These are phyloP conservation scores for Nannizzia gypsea DNA, from an alignment of 2,329 filamentous ascomycete species.

Conservation along the genomic window DNA sequence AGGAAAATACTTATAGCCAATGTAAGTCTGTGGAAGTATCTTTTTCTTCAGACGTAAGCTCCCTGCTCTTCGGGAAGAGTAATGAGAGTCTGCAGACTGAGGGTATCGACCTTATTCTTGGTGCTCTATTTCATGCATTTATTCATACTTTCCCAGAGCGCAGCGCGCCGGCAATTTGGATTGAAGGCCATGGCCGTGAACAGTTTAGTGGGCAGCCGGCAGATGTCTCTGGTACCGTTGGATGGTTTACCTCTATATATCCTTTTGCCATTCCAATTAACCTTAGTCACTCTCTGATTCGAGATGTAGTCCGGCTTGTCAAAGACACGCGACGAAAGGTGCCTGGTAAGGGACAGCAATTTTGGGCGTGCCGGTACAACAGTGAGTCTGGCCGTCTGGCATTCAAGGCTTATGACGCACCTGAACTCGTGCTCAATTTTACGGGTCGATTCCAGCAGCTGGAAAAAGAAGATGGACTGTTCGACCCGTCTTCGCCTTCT, in stretches of 20 bases:
- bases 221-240: slow-evolving; percentile 37
- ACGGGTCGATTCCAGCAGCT: slow-evolving; percentile 31
- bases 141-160: slow-evolving; percentile 32
- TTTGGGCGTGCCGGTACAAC: slow-evolving; percentile 28
- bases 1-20: slow-evolving; percentile 24
- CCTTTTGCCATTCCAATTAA: slow-evolving; percentile 27
- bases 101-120: slow-evolving; percentile 26
- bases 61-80: slow-evolving; percentile 21
- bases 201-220: slow-evolving; percentile 28
- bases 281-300: slow-evolving; percentile 14
- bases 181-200: slow-evolving; percentile 40
- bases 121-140: slow-evolving; percentile 34
- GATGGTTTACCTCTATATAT: slow-evolving; percentile 40
- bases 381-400: slow-evolving; percentile 23
- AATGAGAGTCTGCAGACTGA: slow-evolving; percentile 25
- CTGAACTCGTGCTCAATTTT: slow-evolving; percentile 32
- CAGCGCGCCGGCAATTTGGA: slow-evolving; percentile 33
- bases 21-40: slow-evolving; percentile 24
- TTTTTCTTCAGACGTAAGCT: slow-evolving; percentile 21
- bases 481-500: slow-evolving; percentile 21
- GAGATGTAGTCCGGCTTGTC: slow-evolving; percentile 24
- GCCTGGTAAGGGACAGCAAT: slow-evolving; percentile 20
- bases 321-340: slow-evolving; percentile 28
- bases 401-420: slow-evolving; percentile 19
- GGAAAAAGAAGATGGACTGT: slow-evolving; percentile 32